phyloP scores from a whole-genome alignment of 352 stramenopile species.

The Thraustochytrium striatum region DNA sequence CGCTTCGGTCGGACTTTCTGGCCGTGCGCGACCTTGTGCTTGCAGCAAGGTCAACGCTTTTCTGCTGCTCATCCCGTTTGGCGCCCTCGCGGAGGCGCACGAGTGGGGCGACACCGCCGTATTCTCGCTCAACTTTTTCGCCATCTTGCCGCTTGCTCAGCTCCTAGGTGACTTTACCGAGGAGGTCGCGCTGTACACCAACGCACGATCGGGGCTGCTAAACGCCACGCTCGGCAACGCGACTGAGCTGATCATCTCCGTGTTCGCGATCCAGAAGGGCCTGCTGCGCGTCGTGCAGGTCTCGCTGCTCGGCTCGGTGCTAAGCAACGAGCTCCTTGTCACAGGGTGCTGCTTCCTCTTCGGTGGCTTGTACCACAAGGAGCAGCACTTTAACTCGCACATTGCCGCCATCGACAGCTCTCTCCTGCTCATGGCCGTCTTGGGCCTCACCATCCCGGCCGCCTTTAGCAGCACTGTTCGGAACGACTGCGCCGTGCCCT shows the following conservation, averaged over 20 bases:
- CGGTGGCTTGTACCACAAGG: constrained; percentile 69
- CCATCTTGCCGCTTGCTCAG: constrained; percentile 90
- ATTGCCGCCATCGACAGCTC: constrained; percentile 68
- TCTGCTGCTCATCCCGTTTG: constrained; percentile 30
- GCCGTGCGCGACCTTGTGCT: not conserved
- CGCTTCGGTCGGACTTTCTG: not conserved
- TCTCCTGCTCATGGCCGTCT: constrained; percentile 63
- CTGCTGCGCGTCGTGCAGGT: constrained; percentile 93
- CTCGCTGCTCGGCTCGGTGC: constrained; percentile 90
- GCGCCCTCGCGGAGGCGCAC: not conserved
- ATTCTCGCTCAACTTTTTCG: constrained; percentile 92
- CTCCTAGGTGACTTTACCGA: constrained; percentile 94
- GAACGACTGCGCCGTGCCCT: constrained; percentile 24
- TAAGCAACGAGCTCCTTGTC: constrained; percentile 96
- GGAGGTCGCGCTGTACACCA: constrained; percentile 90
- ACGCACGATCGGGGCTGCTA: constrained; percentile 90
- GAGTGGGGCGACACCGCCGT: constrained; percentile 26
- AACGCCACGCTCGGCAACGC: constrained; percentile 97
- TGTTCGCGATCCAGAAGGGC: constrained; percentile 83
- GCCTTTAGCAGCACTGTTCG: constrained; percentile 19
- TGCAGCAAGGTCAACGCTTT: constrained; percentile 32
- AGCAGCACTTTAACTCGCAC: constrained; percentile 84
- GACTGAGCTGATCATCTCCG: constrained; percentile 91
- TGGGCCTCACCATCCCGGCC: constrained; percentile 33
- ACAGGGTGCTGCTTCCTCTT: constrained; percentile 92